phyloP scores from a whole-genome alignment of 2,329 filamentous ascomycete species.

The Aspergillus cejpii region DNA sequence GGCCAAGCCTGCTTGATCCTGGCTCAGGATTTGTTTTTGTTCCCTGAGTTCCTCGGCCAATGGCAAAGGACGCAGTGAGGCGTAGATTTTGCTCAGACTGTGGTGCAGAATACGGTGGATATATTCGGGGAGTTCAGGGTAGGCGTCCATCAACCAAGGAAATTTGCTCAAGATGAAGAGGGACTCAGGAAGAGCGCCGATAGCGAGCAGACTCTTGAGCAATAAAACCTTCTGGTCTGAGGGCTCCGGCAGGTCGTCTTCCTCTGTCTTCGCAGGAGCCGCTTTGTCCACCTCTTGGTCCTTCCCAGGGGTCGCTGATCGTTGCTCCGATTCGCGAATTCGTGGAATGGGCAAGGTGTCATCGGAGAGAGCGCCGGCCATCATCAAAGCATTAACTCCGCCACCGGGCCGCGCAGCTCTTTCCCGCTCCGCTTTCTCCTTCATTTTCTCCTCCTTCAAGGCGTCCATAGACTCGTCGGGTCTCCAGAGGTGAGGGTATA shows the following conservation, averaged over 20 bases:
- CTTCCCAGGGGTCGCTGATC: conserved; percentile 49
- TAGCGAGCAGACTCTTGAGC: conserved; percentile 76
- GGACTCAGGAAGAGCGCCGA: conserved; percentile 87
- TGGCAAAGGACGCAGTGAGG: conserved; percentile 44
- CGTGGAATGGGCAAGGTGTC: conserved; percentile 55
- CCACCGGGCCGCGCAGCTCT: conserved; percentile 62
- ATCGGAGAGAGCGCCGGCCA: conserved; percentile 79
- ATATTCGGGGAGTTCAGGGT: conserved; percentile 70
- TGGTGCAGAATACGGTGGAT: conserved; percentile 81
- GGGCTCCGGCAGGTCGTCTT: conserved; percentile 59
- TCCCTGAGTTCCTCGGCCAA: conserved; percentile 42
- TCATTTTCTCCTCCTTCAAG: conserved; percentile 61
- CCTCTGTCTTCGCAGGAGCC: conserved; percentile 32
- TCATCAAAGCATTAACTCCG: conserved; percentile 73
- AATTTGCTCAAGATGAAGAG: conserved; percentile 88
- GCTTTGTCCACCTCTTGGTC: conserved; percentile 47
- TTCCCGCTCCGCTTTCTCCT: conserved; percentile 74
- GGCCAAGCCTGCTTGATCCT: conserved; percentile 60
- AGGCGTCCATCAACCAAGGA: conserved; percentile 82
- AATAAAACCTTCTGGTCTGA: conserved; percentile 82
- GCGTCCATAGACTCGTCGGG: conserved; percentile 73
- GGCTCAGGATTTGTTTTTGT: conserved; percentile 46
- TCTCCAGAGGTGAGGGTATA: conserved; percentile 89
- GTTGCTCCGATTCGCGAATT: conserved; percentile 48
- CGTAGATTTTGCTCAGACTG: conserved; percentile 69